A percentile compares a stretch with the other conserved stretches of the same genome.
phyloP scores from a whole-genome alignment of 306 rosid species.

The Luffa acutangula region DNA sequence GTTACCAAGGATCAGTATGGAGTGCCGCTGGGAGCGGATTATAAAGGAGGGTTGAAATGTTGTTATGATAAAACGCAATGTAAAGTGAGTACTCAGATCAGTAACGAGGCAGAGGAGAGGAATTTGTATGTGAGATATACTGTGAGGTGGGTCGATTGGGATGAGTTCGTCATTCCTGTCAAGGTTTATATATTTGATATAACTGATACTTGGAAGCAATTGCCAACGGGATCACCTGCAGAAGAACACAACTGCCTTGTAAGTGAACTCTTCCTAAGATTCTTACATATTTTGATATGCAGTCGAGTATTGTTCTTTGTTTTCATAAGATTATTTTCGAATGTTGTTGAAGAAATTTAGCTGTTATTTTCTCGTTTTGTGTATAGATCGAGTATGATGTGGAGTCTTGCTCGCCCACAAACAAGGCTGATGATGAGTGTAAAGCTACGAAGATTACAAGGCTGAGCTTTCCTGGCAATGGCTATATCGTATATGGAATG shows the following conservation, averaged over 20 bases:
- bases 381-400: conserved; percentile 46
- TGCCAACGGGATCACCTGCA: conserved; percentile 9
- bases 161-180: conserved; percentile 42
- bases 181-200: conserved; percentile 53
- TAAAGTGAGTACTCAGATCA: conserved; percentile 27
- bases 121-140: conserved; percentile 56
- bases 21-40: conserved; percentile 23
- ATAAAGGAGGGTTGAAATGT: conserved; percentile 48
- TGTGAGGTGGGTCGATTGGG: conserved; percentile 72
- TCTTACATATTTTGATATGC: too few species aligned
- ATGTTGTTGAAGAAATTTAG: too few species aligned
- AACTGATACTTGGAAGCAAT: conserved; percentile 35
- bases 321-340: too few species aligned
- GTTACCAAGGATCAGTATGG: conserved; percentile 30
- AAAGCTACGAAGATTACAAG: conserved; percentile 22
- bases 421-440: conserved; percentile 13
- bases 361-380: background rate
- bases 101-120: conserved; percentile 33
- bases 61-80: conserved; percentile 53
- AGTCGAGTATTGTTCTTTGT: too few species aligned
- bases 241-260: conserved; percentile 38
- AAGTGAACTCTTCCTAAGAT: background rate
- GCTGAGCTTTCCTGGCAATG: conserved; percentile 31
- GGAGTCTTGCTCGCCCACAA: conserved; percentile 28
- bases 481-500: conserved; percentile 55